phyloP scores from a whole-genome alignment of 2,329 filamentous ascomycete genomes.

The Berkeleyomyces rouxiae region DNA sequence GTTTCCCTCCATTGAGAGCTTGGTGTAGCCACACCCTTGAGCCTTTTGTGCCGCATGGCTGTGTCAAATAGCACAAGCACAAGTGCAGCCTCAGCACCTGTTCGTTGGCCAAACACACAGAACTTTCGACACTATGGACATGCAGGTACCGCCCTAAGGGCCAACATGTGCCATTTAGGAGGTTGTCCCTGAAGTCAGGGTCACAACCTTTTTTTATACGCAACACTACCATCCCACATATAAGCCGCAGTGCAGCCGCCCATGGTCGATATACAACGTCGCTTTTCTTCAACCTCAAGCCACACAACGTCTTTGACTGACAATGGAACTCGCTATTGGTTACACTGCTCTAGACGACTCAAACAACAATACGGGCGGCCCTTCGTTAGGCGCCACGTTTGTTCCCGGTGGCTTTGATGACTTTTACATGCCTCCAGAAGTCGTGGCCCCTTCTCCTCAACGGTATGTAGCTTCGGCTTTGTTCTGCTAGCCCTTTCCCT shows the following conservation, averaged over 20 bases:
- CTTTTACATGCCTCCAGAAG: conserved; percentile 41
- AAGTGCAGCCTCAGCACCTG: neutral
- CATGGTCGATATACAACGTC: neutral
- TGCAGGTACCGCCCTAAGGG: neutral
- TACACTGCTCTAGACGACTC: conserved; percentile 7
- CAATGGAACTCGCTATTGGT: neutral
- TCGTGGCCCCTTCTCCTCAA: conserved; percentile 40
- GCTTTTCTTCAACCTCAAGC: neutral
- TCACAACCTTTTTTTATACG: neutral
- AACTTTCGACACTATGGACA: neutral
- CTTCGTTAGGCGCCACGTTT: conserved; percentile 35
- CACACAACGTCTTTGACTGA: neutral
- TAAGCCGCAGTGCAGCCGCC: neutral
- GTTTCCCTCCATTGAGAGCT: neutral
- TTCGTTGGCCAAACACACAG: neutral
- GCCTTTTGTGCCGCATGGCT: neutral
- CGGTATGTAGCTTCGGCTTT: conserved; percentile 26
- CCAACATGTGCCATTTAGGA: neutral
- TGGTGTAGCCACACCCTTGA: neutral
- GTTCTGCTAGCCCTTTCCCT: neutral
- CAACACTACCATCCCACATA: neutral
- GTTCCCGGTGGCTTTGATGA: conserved; percentile 41
- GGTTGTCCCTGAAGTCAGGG: conserved; percentile 4
- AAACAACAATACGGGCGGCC: conserved; percentile 10
- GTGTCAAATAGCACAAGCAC: neutral